A percentile compares a stretch with the other conserved stretches of the same genome.
These are phyloP conservation scores for Alectoria sarmentosa DNA, from an alignment of 495 filamentous ascomycete species.

Conservation along the genomic window DNA sequence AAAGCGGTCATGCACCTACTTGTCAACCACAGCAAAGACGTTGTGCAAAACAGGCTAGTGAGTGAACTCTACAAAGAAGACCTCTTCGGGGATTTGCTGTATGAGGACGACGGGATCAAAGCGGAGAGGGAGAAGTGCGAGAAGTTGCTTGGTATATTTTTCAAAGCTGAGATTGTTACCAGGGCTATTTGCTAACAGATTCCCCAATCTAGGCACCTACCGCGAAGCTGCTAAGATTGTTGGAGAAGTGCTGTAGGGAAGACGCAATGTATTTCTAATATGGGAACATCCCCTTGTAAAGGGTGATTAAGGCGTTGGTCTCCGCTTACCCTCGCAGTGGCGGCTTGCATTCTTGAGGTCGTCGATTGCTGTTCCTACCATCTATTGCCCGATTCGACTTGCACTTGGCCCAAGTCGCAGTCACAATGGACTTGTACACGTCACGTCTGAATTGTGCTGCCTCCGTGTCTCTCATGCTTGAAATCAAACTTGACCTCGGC, in stretches of 20 bases:
- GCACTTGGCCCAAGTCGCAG: background rate
- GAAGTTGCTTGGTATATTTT: slow-evolving; percentile 58
- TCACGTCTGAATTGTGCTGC: background rate
- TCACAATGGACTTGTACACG: background rate
- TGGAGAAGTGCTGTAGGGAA: slow-evolving; percentile 65
- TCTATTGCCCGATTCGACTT: background rate
- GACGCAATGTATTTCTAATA: background rate
- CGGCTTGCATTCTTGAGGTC: slow-evolving; percentile 2
- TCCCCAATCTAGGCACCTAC: slow-evolving; percentile 52
- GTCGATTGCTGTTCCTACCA: background rate
- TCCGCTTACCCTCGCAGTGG: slow-evolving; percentile 16
- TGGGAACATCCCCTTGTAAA: background rate
- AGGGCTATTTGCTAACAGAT: background rate
- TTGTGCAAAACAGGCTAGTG: slow-evolving; percentile 92
- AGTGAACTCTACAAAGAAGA: slow-evolving; percentile 92
- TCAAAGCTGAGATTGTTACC: background rate
- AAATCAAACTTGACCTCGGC: background rate
- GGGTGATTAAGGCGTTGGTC: slow-evolving; percentile 10
- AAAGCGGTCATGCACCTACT: slow-evolving; percentile 99
- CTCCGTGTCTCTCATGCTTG: background rate
- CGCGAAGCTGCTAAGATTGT: slow-evolving; percentile 96
- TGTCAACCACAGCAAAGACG: slow-evolving; percentile 96
- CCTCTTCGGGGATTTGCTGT: slow-evolving; percentile 87
- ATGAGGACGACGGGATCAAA: slow-evolving; percentile 96
- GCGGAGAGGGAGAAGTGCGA: slow-evolving; percentile 97